Evolutionary conservation across 371 early-diverging fungal genomes (phyloP).

Genomic region (Actinomortierella wolfii): DNA sequence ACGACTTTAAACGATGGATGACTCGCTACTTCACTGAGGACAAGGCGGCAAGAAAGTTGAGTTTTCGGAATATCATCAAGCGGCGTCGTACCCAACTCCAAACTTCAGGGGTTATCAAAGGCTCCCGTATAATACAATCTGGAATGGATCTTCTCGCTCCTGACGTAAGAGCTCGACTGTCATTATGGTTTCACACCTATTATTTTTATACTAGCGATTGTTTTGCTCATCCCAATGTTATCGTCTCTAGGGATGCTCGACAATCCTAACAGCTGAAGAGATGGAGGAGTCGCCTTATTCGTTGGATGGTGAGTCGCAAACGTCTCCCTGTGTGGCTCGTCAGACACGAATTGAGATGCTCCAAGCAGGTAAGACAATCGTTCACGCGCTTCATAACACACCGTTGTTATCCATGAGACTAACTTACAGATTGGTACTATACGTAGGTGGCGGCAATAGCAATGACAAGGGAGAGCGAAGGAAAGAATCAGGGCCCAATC

Average conservation of each 20-base stretch:
- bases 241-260: constrained; percentile 4
- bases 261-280: constrained; percentile 4
- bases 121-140: no score
- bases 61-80: constrained; percentile 1
- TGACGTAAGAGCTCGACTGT: no score
- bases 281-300: constrained; percentile 1
- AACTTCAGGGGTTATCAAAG: no score
- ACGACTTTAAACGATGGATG: constrained; percentile 12
- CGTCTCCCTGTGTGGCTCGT: constrained; percentile 11
- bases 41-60: constrained; percentile 4
- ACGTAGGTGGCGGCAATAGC: constrained; percentile 5
- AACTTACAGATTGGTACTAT: background rate
- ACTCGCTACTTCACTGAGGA: constrained; percentile 1
- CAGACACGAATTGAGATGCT: background rate
- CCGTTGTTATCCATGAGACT: background rate
- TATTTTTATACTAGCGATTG: background rate
- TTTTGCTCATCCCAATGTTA: constrained; percentile 7
- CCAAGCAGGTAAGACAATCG: constrained; percentile 5
- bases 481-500: background rate
- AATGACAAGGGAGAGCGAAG: background rate
- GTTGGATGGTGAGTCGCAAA: background rate
- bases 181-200: no score
- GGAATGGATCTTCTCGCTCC: no score
- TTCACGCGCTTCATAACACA: background rate
- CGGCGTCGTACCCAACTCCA: no score